Percentiles rank a stretch among this genome's conserved stretches.
phyloP scores from a whole-genome alignment of 2,329 filamentous ascomycete genomes.

The Cladorrhinum sp. region DNA sequence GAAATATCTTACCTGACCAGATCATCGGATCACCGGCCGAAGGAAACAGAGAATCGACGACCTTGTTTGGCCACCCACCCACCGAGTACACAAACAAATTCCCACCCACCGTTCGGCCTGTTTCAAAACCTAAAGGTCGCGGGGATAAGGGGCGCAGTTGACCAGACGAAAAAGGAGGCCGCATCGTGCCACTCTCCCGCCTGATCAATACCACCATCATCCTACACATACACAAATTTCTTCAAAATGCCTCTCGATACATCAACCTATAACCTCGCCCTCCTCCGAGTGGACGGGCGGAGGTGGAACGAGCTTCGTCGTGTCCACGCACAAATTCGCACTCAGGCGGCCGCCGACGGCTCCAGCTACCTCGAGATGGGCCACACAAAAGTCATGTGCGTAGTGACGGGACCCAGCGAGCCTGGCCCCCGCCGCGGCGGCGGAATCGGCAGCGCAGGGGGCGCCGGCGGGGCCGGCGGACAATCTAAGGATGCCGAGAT shows the following conservation, averaged over 20 bases:
- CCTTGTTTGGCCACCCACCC: neutral
- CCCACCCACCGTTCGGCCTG: neutral
- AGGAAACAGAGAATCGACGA: neutral
- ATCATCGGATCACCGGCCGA: neutral
- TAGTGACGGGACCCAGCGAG: conserved; percentile 82
- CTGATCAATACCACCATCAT: too few species aligned
- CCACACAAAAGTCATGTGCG: conserved; percentile 95
- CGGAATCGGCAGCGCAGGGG: conserved; percentile 41
- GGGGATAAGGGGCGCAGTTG: neutral
- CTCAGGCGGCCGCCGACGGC: conserved; percentile 87
- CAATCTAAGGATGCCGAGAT: conserved; percentile 60
- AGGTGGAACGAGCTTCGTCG: conserved; percentile 96
- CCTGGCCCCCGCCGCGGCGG: conserved; percentile 43
- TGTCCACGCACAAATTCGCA: conserved; percentile 83
- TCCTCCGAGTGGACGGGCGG: conserved; percentile 77
- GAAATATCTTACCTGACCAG: neutral
- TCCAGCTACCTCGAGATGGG: conserved; percentile 95
- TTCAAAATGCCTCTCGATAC: conserved; percentile 85
- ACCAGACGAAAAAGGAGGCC: neutral
- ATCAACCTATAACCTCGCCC: conserved; percentile 82
- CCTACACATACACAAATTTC: neutral
- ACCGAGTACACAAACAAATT: neutral
- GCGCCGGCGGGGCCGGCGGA: conserved; percentile 27
- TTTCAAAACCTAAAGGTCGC: neutral
- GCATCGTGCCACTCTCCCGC: conserved; percentile 1